phyloP scores from a whole-genome alignment of 177 flowering plant species.

The Vitis hybrid region DNA sequence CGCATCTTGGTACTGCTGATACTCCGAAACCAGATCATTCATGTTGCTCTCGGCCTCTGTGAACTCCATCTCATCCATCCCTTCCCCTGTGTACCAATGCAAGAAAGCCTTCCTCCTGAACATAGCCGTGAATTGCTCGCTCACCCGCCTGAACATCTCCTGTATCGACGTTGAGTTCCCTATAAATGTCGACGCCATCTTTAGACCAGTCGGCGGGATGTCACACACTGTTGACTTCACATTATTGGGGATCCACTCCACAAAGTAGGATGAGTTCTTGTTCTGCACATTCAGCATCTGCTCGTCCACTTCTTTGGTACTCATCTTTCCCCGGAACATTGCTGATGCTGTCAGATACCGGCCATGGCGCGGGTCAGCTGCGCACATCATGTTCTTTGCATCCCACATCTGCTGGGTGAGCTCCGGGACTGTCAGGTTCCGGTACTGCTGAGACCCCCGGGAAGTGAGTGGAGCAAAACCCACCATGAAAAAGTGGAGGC shows the following conservation, averaged over 20 bases:
- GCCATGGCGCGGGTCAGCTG: conserved; percentile 71
- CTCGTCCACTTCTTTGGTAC: conserved; percentile 75
- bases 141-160: conserved; percentile 72
- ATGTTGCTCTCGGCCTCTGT: conserved; percentile 81
- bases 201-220: conserved; percentile 66
- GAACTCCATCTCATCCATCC: conserved; percentile 83
- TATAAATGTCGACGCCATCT: conserved; percentile 70
- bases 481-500: conserved; percentile 81
- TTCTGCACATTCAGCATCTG: conserved; percentile 77
- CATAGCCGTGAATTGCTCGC: conserved; percentile 79
- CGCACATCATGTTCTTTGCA: conserved; percentile 78
- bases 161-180: conserved; percentile 76
- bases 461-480: conserved; percentile 75
- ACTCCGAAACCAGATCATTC: conserved; percentile 75
- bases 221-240: conserved; percentile 71
- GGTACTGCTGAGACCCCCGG: conserved; percentile 72
- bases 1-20: conserved; percentile 79
- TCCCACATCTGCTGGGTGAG: conserved; percentile 75
- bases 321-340: conserved; percentile 75
- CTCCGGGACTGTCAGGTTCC: conserved; percentile 59
- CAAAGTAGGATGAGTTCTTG: conserved; percentile 76
- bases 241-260: conserved; percentile 75
- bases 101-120: conserved; percentile 78
- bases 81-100: conserved; percentile 82
- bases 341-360: conserved; percentile 70